These are phyloP conservation scores for Cicer pinnatifidum DNA, from an alignment of 306 rosid species.

Conservation along the genomic window DNA sequence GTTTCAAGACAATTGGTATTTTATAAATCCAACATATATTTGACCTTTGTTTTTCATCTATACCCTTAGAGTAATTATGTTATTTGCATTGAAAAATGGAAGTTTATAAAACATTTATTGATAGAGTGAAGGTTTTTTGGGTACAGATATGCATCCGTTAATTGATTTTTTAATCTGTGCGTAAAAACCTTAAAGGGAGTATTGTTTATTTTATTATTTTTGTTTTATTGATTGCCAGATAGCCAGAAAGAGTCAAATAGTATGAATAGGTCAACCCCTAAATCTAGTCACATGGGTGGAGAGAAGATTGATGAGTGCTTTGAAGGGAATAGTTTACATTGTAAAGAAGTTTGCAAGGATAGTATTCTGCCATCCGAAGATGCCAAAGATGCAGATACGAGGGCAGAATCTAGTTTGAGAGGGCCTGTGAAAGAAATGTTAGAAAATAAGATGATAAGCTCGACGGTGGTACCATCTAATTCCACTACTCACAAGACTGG, in stretches of 20 bases:
- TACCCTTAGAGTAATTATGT: too few species aligned
- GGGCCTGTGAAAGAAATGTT: conserved; percentile 15
- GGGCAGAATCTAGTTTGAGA: conserved; percentile 39
- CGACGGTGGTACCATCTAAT: conserved; percentile 15
- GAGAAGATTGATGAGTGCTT: conserved; percentile 37
- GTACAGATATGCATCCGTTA: too few species aligned
- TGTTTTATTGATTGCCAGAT: conserved; percentile 51
- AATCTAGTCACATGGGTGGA: conserved; percentile 40
- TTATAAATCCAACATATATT: too few species aligned
- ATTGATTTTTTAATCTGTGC: too few species aligned
- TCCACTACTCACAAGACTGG: conserved; percentile 27
- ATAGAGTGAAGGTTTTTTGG: too few species aligned
- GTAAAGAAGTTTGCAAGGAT: conserved; percentile 39
- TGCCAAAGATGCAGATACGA: conserved; percentile 24
- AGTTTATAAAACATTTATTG: too few species aligned
- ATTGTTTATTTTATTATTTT: neutral
- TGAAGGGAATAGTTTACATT: conserved; percentile 39
- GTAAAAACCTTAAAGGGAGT: too few species aligned
- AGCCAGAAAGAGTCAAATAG: conserved; percentile 41
- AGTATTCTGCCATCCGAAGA: conserved; percentile 35
- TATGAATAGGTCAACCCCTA: conserved; percentile 37
- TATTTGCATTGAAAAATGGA: too few species aligned
- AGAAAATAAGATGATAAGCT: conserved; percentile 11
- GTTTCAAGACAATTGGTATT: too few species aligned
- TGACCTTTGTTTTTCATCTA: too few species aligned